Conservation (phyloP, 192 early-diverging fungal species). For the Coemansia sp. region DNA sequence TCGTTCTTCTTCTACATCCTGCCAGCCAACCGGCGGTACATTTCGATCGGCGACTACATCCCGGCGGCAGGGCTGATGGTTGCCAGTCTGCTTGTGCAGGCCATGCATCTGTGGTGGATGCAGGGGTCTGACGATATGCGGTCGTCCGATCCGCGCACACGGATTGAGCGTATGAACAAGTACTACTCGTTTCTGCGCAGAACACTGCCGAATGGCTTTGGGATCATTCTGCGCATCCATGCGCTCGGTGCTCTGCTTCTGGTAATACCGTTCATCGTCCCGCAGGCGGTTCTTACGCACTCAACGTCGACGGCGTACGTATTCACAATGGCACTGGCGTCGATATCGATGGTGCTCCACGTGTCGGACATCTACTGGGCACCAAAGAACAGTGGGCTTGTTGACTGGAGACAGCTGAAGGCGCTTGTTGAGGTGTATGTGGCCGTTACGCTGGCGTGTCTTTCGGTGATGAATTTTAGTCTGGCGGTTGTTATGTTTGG, state of each 20-base stretch:
- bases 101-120: conserved; percentile 59
- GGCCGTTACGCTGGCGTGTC: conserved; percentile 62
- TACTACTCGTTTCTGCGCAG: conserved; percentile 43
- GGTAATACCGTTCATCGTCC: conserved; percentile 20
- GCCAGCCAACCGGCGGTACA: conserved; percentile 71
- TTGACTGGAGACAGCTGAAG: conserved; percentile 54
- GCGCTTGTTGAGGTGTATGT: conserved; percentile 47
- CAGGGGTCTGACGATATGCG: conserved; percentile 38
- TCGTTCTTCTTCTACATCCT: conserved; percentile 98
- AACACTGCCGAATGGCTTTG: conserved; percentile 30
- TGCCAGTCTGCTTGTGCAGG: conserved; percentile 70
- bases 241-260: conserved; percentile 47
- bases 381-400: conserved; percentile 31
- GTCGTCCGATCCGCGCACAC: conserved; percentile 33
- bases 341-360: conserved; percentile 54
- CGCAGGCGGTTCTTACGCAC: conserved; percentile 21
- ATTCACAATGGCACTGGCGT: conserved; percentile 33
- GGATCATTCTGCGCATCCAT: conserved; percentile 43
- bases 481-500: conserved; percentile 62
- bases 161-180: conserved; percentile 40
- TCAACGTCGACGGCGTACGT: conserved; percentile 32
- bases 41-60: conserved; percentile 89
- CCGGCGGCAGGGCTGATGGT: conserved; percentile 80
- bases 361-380: conserved; percentile 61
- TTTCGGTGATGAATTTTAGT: conserved; percentile 75